Percentiles rank a stretch among this genome's conserved stretches.
phyloP scores from a whole-genome alignment of 768 basidiomycete genomes.

The Xerocomus brunneocitrinus region DNA sequence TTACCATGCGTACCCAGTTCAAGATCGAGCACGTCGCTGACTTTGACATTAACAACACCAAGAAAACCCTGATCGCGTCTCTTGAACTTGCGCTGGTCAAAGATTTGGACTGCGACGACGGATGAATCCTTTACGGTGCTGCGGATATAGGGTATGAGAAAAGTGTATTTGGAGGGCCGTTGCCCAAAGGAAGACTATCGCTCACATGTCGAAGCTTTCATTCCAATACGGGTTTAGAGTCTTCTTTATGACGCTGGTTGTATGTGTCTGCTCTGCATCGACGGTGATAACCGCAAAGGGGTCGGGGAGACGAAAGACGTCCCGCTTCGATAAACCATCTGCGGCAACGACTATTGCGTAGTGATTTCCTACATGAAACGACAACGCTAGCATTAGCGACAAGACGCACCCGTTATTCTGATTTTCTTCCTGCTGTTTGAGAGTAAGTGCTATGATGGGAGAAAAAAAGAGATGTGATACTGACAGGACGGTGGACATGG shows the following conservation, averaged over 20 bases:
- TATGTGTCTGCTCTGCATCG: conserved; percentile 95
- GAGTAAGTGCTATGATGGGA: conserved; percentile 10
- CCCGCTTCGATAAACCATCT: conserved; percentile 88
- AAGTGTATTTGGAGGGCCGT: background rate
- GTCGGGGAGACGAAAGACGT: conserved; percentile 94
- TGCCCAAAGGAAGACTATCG: background rate
- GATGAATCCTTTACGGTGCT: conserved; percentile 98
- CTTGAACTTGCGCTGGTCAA: conserved; percentile 99
- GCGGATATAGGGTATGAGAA: conserved; percentile 10
- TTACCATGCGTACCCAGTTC: conserved; percentile 90
- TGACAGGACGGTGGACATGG: conserved; percentile 31
- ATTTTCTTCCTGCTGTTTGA: conserved; percentile 60
- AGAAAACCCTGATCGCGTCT: conserved; percentile 96
- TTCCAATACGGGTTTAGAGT: conserved; percentile 96
- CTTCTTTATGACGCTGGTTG: conserved; percentile 96
- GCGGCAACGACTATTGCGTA: conserved; percentile 79
- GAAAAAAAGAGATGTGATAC: conserved; percentile 3
- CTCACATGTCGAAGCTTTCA: conserved; percentile 96
- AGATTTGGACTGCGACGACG: conserved; percentile 95
- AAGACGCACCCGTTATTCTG: conserved; percentile 62
- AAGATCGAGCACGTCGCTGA: conserved; percentile 86
- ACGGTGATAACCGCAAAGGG: conserved; percentile 99
- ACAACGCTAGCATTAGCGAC: background rate
- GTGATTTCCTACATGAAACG: conserved; percentile 1
- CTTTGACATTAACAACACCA: conserved; percentile 93